Conservation (phyloP, 169 alveolate genomes). For the Cryptosporidium viatorum region DNA sequence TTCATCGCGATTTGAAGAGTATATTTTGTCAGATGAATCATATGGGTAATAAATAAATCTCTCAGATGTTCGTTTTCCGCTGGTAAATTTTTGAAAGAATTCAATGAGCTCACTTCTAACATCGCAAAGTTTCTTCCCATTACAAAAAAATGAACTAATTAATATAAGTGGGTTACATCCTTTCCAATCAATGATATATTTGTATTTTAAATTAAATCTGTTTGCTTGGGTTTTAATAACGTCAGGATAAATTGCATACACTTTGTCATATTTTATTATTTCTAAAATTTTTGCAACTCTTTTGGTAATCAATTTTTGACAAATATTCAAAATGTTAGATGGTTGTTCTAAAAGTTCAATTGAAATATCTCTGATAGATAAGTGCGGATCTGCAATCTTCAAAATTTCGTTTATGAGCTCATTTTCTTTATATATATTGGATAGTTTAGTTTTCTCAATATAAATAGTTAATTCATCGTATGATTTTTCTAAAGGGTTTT, state of each 20-base stretch:
- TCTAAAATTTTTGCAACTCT: conserved; percentile 25
- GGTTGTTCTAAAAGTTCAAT: conserved; percentile 40
- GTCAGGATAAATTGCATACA: neutral
- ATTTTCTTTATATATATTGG: conserved; percentile 1
- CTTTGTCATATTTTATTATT: conserved; percentile 18
- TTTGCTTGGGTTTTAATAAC: neutral
- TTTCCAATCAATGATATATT: conserved; percentile 38
- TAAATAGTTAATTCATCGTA: conserved; percentile 26
- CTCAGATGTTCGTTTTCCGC: neutral
- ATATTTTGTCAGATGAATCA: neutral
- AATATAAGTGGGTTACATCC: conserved; percentile 35
- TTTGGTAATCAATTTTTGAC: conserved; percentile 2
- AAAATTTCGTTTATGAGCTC: conserved; percentile 19
- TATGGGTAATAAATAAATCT: conserved; percentile 24
- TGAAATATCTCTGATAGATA: conserved; percentile 64
- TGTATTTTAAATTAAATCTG: conserved; percentile 10
- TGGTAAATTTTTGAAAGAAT: conserved; percentile 10
- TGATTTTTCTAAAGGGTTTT: neutral
- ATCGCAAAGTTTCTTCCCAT: conserved; percentile 19
- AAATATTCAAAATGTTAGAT: conserved; percentile 12
- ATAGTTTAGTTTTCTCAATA: conserved; percentile 29
- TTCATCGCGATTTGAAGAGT: neutral
- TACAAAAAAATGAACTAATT: conserved; percentile 54
- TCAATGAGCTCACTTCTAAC: conserved; percentile 25
- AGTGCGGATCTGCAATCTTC: conserved; percentile 43